A percentile compares a stretch with the other conserved stretches of the same genome.
Evolutionary conservation across 768 basidiomycete species (phyloP).

Genomic region (Russula foetens): DNA sequence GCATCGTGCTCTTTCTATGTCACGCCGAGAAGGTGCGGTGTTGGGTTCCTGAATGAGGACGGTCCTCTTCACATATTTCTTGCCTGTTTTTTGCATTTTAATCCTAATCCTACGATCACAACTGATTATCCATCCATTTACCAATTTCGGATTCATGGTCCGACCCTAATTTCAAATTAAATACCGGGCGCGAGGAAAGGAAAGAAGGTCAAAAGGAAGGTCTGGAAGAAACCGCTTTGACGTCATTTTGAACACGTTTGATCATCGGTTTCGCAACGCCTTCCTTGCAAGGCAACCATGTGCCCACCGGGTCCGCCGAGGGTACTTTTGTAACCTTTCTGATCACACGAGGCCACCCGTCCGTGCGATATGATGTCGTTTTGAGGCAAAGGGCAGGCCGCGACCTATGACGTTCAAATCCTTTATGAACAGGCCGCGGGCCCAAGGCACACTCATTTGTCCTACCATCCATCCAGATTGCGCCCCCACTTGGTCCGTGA

Average conservation of each 20-base stretch:
- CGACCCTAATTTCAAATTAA: background rate
- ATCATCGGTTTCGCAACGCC: background rate
- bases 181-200: too few species aligned
- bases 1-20: background rate
- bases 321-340: background rate
- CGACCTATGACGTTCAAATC: conserved; percentile 13
- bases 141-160: background rate
- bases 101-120: conserved; percentile 10
- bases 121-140: background rate
- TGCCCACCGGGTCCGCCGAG: background rate
- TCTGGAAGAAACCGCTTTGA: too few species aligned
- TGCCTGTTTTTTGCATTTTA: too few species aligned
- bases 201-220: too few species aligned
- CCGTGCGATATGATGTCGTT: conserved; percentile 10
- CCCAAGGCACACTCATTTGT: background rate
- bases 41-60: background rate
- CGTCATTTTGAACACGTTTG: background rate
- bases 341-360: conserved; percentile 6
- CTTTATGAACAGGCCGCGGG: conserved; percentile 10
- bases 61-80: too few species aligned
- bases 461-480: conserved; percentile 5
- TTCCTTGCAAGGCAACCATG: background rate
- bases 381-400: conserved; percentile 16
- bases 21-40: background rate
- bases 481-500: background rate